A percentile compares a stretch with the other conserved stretches of the same genome.
Conservation (phyloP, 2,329 filamentous ascomycete genomes). For the Aspergillus arachidicola region DNA sequence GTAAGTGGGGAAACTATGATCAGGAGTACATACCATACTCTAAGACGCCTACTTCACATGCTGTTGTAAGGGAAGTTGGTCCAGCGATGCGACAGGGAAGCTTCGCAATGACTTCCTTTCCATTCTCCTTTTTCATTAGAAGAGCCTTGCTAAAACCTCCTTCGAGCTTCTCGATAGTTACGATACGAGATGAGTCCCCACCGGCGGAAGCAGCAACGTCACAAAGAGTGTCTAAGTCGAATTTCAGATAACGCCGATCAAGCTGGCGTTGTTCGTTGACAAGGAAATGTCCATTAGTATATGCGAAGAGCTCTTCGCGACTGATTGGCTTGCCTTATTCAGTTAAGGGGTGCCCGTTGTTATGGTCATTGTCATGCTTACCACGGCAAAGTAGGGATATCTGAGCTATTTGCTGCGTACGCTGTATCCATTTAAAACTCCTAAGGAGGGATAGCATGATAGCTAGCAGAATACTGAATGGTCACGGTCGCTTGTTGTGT, state of each 20-base stretch:
- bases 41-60: conserved; percentile 33
- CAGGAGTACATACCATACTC: conserved; percentile 25
- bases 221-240: conserved; percentile 28
- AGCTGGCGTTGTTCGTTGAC: conserved; percentile 27
- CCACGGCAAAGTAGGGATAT: conserved; percentile 1
- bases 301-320: conserved; percentile 26
- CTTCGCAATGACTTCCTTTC: conserved; percentile 35
- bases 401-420: background rate
- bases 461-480: background rate
- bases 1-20: background rate
- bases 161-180: conserved; percentile 15
- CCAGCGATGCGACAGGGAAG: conserved; percentile 35
- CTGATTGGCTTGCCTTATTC: conserved; percentile 25
- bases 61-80: conserved; percentile 29
- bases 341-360: background rate
- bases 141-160: conserved; percentile 38
- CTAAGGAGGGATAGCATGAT: background rate
- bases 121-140: conserved; percentile 30
- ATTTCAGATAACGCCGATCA: conserved; percentile 25
- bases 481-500: background rate
- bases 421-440: background rate
- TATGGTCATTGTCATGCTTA: background rate
- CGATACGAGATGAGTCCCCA: conserved; percentile 16
- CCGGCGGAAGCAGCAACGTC: conserved; percentile 17
- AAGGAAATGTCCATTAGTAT: conserved; percentile 34